Percentiles rank a stretch among this genome's conserved stretches.
Evolutionary conservation across 2,329 filamentous ascomycete species (phyloP).

Genomic region (Claviceps digitariae): DNA sequence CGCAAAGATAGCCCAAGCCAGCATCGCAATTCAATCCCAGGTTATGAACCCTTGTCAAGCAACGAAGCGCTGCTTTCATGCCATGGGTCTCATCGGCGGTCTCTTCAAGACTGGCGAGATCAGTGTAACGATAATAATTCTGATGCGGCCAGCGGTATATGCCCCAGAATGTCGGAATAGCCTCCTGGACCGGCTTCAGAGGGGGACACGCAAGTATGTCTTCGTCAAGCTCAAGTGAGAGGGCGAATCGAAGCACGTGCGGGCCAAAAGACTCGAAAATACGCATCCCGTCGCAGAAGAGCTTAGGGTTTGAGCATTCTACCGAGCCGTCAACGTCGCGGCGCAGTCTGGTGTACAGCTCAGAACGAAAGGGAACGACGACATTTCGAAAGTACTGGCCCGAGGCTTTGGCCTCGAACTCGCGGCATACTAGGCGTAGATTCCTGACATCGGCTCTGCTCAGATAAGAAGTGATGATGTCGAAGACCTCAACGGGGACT

Average conservation of each 20-base stretch:
- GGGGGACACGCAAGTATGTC: conserved; percentile 34
- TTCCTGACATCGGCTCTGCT: conserved; percentile 43
- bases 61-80: conserved; percentile 47
- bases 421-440: conserved; percentile 46
- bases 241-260: conserved; percentile 49
- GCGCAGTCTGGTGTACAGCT: conserved; percentile 37
- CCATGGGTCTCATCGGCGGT: conserved; percentile 48
- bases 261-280: conserved; percentile 48
- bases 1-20: conserved; percentile 52
- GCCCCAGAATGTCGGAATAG: conserved; percentile 47
- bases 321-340: conserved; percentile 11
- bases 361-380: conserved; percentile 51
- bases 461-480: conserved; percentile 39
- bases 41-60: conserved; percentile 41
- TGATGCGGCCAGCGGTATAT: conserved; percentile 50
- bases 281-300: conserved; percentile 38
- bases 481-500: conserved; percentile 50
- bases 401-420: conserved; percentile 44
- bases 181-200: conserved; percentile 40
- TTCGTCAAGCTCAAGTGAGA: conserved; percentile 56
- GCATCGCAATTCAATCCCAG: conserved; percentile 55
- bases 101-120: conserved; percentile 45
- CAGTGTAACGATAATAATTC: conserved; percentile 44
- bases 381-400: conserved; percentile 46
- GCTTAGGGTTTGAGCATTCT: conserved; percentile 7